phyloP scores from a whole-genome alignment of 2,329 filamentous ascomycete genomes.

The Cylindrodendrum hubeiense region DNA sequence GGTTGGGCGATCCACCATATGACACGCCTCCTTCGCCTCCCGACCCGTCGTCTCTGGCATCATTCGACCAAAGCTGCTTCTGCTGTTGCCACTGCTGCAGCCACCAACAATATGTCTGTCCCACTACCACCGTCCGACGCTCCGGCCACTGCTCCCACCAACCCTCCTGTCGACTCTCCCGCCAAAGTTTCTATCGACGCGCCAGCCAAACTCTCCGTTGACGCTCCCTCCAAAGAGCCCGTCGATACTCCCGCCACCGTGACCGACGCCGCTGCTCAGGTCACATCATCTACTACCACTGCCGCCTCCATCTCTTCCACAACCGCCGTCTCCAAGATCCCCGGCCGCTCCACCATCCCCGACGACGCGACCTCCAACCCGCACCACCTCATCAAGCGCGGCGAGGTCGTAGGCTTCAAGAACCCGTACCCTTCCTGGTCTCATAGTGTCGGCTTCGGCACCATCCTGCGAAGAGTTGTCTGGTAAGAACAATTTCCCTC shows the following conservation, averaged over 20 bases:
- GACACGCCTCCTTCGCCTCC: constrained; percentile 37
- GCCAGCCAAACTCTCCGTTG: not conserved
- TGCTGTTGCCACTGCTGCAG: not conserved
- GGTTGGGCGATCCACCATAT: constrained; percentile 28
- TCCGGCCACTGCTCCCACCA: constrained; percentile 13
- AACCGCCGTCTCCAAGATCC: constrained; percentile 49
- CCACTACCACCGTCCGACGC: constrained; percentile 14
- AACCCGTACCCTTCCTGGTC: constrained; percentile 65
- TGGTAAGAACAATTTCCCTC: constrained; percentile 44
- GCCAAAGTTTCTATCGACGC: not conserved
- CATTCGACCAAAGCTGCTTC: constrained; percentile 13
- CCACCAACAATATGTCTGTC: constrained; percentile 19
- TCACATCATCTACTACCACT: constrained; percentile 24
- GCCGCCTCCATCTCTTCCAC: constrained; percentile 36
- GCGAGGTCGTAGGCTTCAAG: constrained; percentile 58
- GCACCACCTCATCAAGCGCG: constrained; percentile 61
- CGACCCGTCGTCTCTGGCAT: constrained; percentile 36
- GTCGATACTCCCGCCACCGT: constrained; percentile 9
- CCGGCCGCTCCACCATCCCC: constrained; percentile 51
- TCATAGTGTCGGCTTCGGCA: constrained; percentile 33
- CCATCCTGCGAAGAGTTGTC: constrained; percentile 49
- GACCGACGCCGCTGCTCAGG: not conserved
- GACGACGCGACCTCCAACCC: constrained; percentile 58
- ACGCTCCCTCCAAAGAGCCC: constrained; percentile 4
- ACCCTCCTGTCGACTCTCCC: constrained; percentile 1